Evolutionary conservation across 2,329 filamentous ascomycete species (phyloP), one percentile per base, ranked within the genome.

Genomic region (Parastagonospora avenae): DNA sequence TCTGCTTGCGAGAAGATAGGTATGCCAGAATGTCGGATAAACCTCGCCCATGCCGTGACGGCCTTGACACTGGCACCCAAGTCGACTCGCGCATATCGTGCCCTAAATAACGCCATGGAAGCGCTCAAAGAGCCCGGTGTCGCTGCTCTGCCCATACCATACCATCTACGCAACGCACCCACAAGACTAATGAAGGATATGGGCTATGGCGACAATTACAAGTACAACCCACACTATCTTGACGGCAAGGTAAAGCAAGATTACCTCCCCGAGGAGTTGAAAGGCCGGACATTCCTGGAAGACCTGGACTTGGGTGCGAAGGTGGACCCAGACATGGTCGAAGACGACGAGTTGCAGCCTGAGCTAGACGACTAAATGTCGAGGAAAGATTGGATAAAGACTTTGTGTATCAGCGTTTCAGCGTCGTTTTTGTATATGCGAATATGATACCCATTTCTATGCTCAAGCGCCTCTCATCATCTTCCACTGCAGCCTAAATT

Each of bases 21-120:
- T 24, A 90, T 97, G 83, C 94, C 94, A 1, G 94, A 99, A 75
- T 93, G 92, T 14, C 84, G 92, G 8, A 97, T 97, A 64, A 91
- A 93, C 45, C 82, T 99, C 5, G 92, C 90, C 0, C 94, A 99
- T 74, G 90, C 87, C 63, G 83, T 91, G 7, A 89, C 94, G 0
- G 92, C 94, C 0, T 80, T 97, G 42, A 84, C 87, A 4, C 77
- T 91, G 12, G 88, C 92, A 0, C 88, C 87, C 2, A 97, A 99
- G 77, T 93, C 88, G 62, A 97, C 92, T 1, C 80, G 92, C 31
- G 87, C 89, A 2, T 99, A 99, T 71, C 80, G 93, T 27, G 91
- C 85, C 0, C 75, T 97, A 11, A 89, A 88, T 57, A 94, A 89
- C 52, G 92, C 91, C 1, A 89, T 89, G 71, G 83, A 86, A 1